Base-by-base conservation (phyloP, 1,139 yeast genomes). In the Lodderomyces orthopsilosis region DNA sequence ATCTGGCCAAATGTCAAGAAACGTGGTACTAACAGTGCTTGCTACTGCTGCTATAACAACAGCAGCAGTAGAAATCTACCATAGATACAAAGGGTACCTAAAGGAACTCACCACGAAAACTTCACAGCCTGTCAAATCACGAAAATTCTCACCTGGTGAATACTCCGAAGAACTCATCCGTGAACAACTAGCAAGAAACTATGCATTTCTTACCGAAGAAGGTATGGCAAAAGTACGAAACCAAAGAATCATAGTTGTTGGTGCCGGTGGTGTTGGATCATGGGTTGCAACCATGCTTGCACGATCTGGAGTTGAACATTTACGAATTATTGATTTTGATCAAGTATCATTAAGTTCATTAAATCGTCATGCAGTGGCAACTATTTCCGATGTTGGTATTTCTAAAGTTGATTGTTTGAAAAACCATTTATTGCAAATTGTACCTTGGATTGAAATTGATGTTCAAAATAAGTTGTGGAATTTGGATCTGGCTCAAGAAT, bases 241-340 rank as follows among this genome's bases (percentile, higher is more conserved):
- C n/a, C 84, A 89, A 54, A 75, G 80, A 47, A 79, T 93, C 2
- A 85, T 89, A 2, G 86, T 93, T 14, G 96, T 93, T n/a, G 98
- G 98, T 23, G 95, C 93, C 8, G 98, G 98, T 42, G 98, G 98
- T 38, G 98, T 93, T 28, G 98, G 98, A 2, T 90, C 98, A 0
- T 91, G 96, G 94, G 96, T 85, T 9, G 85, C 90, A 6, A 85
- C 96, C 2, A 89, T 94, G 89, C 74, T 93, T 46, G 87, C 87
- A 1, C 79, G 98, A 55, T 86, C 96, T 7, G 98, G 98, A 9
- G 85, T 91, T 28, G 83, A 85, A 13, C 77, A 78, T 46, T 65
- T 93, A 43, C 77, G 91, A 54, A 75, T 93, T 48, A 83, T 93
- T 47, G 98, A 93, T 65, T 93, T 93, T 61, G 98, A 93, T 64